Percentiles rank a stretch among this genome's conserved stretches.
Conservation (phyloP, 176 grass and related monocot species). For the Triticum aestivum region IWGSC_CS_RefSeq_v2.1 NC_057806.1:598301385-598301884, state of each 20-base stretch:
- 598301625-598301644: constrained; percentile 86
- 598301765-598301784: constrained; percentile 74
- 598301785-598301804: constrained; percentile 74
- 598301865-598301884: constrained; percentile 27
- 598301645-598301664: constrained; percentile 70
- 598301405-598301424: constrained; percentile 30
- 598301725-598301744: constrained; percentile 29
- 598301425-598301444: neutral
- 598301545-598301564: constrained; percentile 75
- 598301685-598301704: constrained; percentile 83
- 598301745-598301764: constrained; percentile 77
- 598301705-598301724: constrained; percentile 40
- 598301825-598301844: constrained; percentile 70
- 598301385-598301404: constrained; percentile 49
- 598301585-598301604: constrained; percentile 73
- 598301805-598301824: constrained; percentile 82
- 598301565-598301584: constrained; percentile 78
- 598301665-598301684: constrained; percentile 67
- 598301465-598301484: constrained; percentile 86
- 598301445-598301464: constrained; percentile 76
- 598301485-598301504: constrained; percentile 81
- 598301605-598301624: constrained; percentile 61
- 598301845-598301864: constrained; percentile 19
- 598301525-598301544: constrained; percentile 65
- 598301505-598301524: constrained; percentile 92